phyloP scores from a whole-genome alignment of 768 basidiomycete species.

The Leccinum rimulosum region DNA sequence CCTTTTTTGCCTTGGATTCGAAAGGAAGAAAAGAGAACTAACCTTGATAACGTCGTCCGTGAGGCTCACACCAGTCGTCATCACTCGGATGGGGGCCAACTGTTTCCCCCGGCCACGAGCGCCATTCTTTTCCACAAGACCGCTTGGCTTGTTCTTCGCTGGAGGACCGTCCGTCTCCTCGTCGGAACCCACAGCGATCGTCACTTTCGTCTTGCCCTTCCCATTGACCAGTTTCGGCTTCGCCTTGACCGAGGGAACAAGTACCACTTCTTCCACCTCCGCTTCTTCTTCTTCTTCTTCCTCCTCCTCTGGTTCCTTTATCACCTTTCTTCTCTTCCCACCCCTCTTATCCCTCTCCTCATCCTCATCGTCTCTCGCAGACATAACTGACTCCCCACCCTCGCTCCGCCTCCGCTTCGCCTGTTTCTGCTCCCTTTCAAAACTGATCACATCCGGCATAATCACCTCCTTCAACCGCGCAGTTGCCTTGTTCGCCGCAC shows the following conservation, averaged over 20 bases:
- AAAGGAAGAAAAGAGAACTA: constrained; percentile 7
- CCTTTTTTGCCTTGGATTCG: too few species aligned
- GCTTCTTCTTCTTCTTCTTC: constrained; percentile 25
- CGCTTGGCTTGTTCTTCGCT: constrained; percentile 5
- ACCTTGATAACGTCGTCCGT: constrained; percentile 60
- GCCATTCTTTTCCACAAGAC: constrained; percentile 13
- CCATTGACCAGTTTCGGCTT: constrained; percentile 14
- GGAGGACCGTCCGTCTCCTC: constrained; percentile 1
- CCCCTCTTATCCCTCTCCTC: constrained; percentile 21
- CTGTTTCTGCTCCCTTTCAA: constrained; percentile 61
- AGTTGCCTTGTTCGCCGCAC: constrained; percentile 53
- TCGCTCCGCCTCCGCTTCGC: constrained; percentile 31
- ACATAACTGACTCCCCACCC: constrained; percentile 29
- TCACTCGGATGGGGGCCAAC: constrained; percentile 39
- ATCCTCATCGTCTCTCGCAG: constrained; percentile 2
- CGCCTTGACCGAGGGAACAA: constrained; percentile 5
- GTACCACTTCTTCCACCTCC: constrained; percentile 18
- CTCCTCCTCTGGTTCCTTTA: constrained; percentile 13
- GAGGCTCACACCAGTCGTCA: constrained; percentile 68
- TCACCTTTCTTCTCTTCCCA: constrained; percentile 20
- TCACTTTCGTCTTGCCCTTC: constrained; percentile 9
- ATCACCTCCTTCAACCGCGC: constrained; percentile 47
- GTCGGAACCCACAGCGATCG: not conserved
- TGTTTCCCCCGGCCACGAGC: constrained; percentile 6
- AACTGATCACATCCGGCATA: constrained; percentile 77